These are phyloP conservation scores for Gracilariopsis chorda DNA, from an alignment of 23 red algal species.

Conservation along the genomic window DNA sequence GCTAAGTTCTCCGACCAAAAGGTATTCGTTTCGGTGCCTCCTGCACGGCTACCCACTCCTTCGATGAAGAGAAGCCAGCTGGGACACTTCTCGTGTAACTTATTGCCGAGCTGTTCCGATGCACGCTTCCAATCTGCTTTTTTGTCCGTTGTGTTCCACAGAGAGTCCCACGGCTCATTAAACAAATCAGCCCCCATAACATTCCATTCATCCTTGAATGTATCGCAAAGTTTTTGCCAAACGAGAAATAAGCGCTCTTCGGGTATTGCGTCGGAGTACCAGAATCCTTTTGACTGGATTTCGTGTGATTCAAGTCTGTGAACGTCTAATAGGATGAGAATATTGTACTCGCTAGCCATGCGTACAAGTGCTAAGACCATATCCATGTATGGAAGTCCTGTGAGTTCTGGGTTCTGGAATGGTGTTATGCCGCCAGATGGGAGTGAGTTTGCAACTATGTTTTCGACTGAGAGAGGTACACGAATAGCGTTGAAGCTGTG, in stretches of 20 bases:
- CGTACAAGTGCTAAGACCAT: conserved; percentile 28
- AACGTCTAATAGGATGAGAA: conserved; percentile 68
- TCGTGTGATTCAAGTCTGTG: conserved; percentile 44
- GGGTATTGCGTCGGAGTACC: conserved; percentile 37
- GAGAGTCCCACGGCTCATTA: conserved; percentile 58
- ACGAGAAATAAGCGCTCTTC: conserved; percentile 28
- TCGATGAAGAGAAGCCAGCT: conserved; percentile 58
- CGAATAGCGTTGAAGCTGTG: conserved; percentile 63
- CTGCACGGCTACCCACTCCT: conserved; percentile 31
- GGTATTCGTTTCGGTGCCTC: neutral
- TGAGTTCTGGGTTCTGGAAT: conserved; percentile 46
- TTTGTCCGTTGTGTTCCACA: conserved; percentile 31
- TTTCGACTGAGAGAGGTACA: conserved; percentile 65
- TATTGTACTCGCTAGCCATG: conserved; percentile 43
- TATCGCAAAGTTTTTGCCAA: conserved; percentile 31
- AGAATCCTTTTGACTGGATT: conserved; percentile 36
- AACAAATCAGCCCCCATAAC: conserved; percentile 69
- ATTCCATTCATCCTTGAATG: conserved; percentile 57
- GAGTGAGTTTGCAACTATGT: conserved; percentile 26
- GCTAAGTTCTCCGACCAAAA: conserved; percentile 72
- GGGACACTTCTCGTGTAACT: conserved; percentile 37
- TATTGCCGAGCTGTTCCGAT: conserved; percentile 52
- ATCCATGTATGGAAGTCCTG: conserved; percentile 4
- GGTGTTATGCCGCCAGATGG: neutral
- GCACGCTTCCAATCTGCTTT: conserved; percentile 40